Conservation (phyloP, 1,284 basidiomycete genomes). For the Rhodotorula sp. region DNA sequence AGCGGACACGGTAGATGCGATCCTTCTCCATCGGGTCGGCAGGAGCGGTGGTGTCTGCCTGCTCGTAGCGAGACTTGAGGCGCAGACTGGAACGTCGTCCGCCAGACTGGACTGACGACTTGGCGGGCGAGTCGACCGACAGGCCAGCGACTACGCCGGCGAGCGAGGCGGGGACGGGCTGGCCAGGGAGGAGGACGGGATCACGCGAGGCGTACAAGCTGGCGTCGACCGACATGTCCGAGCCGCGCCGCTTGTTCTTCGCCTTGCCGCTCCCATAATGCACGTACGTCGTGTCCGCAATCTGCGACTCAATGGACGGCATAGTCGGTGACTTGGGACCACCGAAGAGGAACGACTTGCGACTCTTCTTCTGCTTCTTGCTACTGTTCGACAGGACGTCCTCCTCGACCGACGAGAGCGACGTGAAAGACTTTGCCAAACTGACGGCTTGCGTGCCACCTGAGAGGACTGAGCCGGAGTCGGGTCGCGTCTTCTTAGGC, state of each 20-base stretch:
- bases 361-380: background rate
- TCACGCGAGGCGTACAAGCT: constrained; percentile 15
- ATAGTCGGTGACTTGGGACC: constrained; percentile 1
- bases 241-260: background rate
- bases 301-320: constrained; percentile 17
- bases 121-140: background rate
- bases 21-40: background rate
- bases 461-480: background rate
- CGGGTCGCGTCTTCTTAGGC: background rate
- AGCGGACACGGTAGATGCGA: constrained; percentile 24
- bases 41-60: background rate
- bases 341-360: constrained; percentile 13
- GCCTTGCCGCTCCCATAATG: background rate
- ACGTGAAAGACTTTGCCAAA: background rate
- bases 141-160: background rate
- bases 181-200: constrained; percentile 6
- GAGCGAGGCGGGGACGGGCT: background rate
- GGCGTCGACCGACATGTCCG: constrained; percentile 1
- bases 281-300: constrained; percentile 24
- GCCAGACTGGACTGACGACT: background rate
- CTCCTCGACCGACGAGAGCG: background rate
- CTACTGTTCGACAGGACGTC: background rate
- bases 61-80: background rate
- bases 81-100: background rate
- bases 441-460: background rate